Percentiles rank a stretch among this genome's conserved stretches.
Evolutionary conservation across 176 grass and related monocot species (phyloP).

Genomic region (Juncus inflexus): DNA sequence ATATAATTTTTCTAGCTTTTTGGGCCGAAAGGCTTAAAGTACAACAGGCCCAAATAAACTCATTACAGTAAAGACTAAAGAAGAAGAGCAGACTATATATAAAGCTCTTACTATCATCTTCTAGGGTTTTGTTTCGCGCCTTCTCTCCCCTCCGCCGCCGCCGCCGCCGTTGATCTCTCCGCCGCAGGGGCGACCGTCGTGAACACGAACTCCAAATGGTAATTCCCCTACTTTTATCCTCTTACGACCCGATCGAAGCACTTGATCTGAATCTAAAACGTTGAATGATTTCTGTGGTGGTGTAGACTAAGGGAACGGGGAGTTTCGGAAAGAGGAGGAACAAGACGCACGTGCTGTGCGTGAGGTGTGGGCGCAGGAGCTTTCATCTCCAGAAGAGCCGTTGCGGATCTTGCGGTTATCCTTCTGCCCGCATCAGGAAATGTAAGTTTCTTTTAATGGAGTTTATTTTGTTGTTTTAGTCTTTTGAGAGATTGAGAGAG

Average conservation of each 20-base stretch:
- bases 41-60: not conserved
- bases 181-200: constrained; percentile 15
- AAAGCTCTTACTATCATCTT: not conserved
- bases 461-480: not conserved
- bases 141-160: constrained; percentile 23
- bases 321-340: constrained; percentile 46
- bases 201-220: constrained; percentile 29
- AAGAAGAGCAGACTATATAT: not conserved
- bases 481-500: not conserved
- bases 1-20: too few relatives aligned
- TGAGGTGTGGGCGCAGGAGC: constrained; percentile 33
- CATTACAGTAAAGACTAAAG: not conserved
- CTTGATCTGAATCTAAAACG: not conserved
- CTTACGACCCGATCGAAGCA: not conserved
- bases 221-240: not conserved
- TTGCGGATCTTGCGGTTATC: constrained; percentile 33
- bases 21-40: too few relatives aligned
- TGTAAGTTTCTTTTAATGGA: constrained; percentile 23
- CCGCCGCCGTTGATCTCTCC: constrained; percentile 11
- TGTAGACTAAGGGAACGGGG: constrained; percentile 40
- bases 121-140: constrained; percentile 20
- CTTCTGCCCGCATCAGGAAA: constrained; percentile 41
- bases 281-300: not conserved
- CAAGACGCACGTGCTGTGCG: constrained; percentile 42
- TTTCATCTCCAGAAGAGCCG: constrained; percentile 48